Evolutionary conservation across 2,329 filamentous ascomycete genomes (phyloP).

Genomic region (Diaporthe eres): DNA sequence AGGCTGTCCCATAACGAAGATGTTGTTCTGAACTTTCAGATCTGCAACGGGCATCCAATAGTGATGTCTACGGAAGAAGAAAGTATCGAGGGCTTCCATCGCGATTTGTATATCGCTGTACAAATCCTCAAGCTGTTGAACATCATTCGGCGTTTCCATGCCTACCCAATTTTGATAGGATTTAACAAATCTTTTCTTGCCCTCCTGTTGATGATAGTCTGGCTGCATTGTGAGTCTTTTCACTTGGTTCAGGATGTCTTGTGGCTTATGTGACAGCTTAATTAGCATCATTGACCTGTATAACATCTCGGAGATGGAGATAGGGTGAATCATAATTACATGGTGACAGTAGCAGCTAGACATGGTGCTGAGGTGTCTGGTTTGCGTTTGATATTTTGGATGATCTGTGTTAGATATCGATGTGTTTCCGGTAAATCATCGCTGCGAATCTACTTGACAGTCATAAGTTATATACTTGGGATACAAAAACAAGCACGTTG

Average conservation of each 20-base stretch:
- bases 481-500: neutral
- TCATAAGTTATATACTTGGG: neutral
- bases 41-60: no score
- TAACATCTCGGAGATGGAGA: neutral
- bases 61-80: neutral
- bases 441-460: neutral
- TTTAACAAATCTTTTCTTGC: neutral
- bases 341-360: neutral
- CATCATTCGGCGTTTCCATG: neutral
- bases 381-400: neutral
- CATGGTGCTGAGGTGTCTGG: neutral
- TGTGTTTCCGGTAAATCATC: neutral
- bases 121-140: neutral
- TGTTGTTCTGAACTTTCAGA: neutral
- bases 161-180: neutral
- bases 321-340: no score
- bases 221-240: neutral
- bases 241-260: neutral
- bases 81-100: neutral
- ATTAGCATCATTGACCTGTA: neutral
- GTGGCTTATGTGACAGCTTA: neutral
- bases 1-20: neutral
- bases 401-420: neutral
- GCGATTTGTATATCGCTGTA: neutral
- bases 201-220: neutral